Base-by-base conservation (phyloP, 805 yeast genomes). In the Clavispora santaluciae region DNA sequence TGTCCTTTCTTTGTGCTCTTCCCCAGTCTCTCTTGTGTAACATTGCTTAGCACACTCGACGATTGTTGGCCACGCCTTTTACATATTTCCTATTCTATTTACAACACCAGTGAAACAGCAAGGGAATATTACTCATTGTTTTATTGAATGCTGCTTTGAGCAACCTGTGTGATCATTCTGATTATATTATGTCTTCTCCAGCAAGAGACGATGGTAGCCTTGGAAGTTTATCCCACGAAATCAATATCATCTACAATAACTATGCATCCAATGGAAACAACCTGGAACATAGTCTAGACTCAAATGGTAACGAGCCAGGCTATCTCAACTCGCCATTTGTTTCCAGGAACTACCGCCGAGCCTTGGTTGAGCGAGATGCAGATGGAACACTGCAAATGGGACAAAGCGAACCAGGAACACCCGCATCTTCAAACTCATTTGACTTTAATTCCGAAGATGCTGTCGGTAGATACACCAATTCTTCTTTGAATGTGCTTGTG, bases 401-500 rank as follows among this genome's bases (percentile, higher is more conserved):
- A 8, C 52, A 52, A 39, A 51, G 64, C 47, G 64, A 59, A 4
- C 67, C 65, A 1, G 57, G 50, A 29, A 59, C 66, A 2, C 70
- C 69, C 3, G 50, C 51, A 6, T 57, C 65, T 7, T 13, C 48
- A 6, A 42, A 48, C n/a, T 47, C 64, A 6, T 63, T 66, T 47
- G 72, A 67, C 38, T 66, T 66, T 49, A 46, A 22, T 49, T 53
- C 11, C 43, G 43, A 22, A 26, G 40, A 42, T 24, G 52, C 45
- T 33, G 57, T 51, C 16, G 51, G 50, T 6, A 39, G 44, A 1
- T 63, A 59, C 43, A 63, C 69, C 16, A 63, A 59, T 44, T 56
- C 68, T 4, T 64, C 71, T 15, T 46, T 68, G 40, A 62, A 67
- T 36, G 68, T 67, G 9, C 52, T 68, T 36, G 46, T 62, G 22